Evolutionary conservation across 768 basidiomycete species (phyloP).

Genomic region (Termitomyces sp.): DNA sequence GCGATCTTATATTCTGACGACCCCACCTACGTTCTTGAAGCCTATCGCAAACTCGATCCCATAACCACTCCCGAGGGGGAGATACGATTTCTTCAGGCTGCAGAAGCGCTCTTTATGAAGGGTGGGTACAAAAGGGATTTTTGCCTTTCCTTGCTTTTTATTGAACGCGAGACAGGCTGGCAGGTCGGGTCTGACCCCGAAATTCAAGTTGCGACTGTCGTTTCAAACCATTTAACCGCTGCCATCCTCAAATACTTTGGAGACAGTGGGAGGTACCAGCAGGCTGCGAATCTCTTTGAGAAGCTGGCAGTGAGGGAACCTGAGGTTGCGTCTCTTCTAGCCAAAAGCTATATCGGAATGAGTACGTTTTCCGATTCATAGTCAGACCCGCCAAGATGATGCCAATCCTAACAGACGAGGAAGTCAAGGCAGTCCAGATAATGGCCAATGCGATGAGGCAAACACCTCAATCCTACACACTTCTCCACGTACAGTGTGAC

Average conservation of each 20-base stretch:
- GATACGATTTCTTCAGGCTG: conserved; percentile 84
- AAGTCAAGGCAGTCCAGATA: conserved; percentile 96
- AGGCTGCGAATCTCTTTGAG: conserved; percentile 91
- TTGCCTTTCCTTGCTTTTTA: background rate
- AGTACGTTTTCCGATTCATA: conserved; percentile 51
- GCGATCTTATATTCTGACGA: conserved; percentile 97
- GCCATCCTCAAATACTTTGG: conserved; percentile 97
- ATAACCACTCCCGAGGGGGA: conserved; percentile 89
- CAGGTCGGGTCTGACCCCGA: conserved; percentile 98
- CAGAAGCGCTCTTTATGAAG: conserved; percentile 85
- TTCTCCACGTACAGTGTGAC: conserved; percentile 93
- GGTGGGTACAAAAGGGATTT: conserved; percentile 31
- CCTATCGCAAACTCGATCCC: conserved; percentile 94
- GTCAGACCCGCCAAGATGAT: background rate
- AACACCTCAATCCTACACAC: conserved; percentile 89
- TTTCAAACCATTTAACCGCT: conserved; percentile 94
- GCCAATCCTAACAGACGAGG: conserved; percentile 65
- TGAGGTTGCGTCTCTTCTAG: conserved; percentile 85
- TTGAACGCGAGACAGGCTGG: conserved; percentile 62
- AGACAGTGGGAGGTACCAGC: conserved; percentile 82
- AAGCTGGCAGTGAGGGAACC: conserved; percentile 83
- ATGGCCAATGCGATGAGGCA: conserved; percentile 80
- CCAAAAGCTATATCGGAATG: conserved; percentile 93
- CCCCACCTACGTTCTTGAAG: conserved; percentile 84
- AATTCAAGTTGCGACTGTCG: conserved; percentile 95